phyloP scores from a whole-genome alignment of 1,284 basidiomycete genomes.

The Trichosporon faecale region DNA sequence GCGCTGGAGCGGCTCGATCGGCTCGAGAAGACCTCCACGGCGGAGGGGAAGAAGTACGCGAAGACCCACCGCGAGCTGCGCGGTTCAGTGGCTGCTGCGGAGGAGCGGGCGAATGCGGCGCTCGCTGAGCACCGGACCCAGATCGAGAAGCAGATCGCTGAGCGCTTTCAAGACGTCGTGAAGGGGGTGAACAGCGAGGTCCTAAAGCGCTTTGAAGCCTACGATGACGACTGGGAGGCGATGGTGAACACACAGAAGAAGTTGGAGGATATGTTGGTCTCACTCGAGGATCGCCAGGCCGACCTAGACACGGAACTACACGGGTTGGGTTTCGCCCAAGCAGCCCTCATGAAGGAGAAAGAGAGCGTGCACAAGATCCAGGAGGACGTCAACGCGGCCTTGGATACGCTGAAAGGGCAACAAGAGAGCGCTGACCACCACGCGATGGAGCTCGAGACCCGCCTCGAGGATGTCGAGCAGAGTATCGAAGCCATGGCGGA shows the following conservation, averaged over 20 bases:
- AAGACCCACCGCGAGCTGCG: neutral
- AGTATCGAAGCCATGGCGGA: neutral
- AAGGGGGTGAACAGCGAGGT: neutral
- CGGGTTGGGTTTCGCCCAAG: neutral
- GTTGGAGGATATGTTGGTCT: neutral
- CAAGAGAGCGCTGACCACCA: neutral
- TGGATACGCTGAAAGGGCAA: neutral
- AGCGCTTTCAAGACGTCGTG: neutral
- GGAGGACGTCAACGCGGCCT: neutral
- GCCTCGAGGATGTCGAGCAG: neutral
- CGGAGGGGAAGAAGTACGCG: neutral
- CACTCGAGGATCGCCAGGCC: neutral
- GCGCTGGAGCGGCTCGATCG: neutral
- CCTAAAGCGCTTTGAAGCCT: neutral
- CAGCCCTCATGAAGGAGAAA: neutral
- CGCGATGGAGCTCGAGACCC: neutral
- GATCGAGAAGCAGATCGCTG: neutral
- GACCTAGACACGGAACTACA: neutral
- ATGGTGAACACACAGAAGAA: neutral
- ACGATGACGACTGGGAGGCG: neutral
- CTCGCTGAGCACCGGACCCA: neutral
- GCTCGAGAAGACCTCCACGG: neutral
- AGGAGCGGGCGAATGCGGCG: neutral
- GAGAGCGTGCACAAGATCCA: neutral
- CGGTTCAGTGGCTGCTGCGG: neutral